Percentiles rank a stretch among this genome's conserved stretches.
These are phyloP conservation scores for Pseudozyma thailandica DNA, from an alignment of 1,284 basidiomycete genomes.

Conservation along the genomic window DNA sequence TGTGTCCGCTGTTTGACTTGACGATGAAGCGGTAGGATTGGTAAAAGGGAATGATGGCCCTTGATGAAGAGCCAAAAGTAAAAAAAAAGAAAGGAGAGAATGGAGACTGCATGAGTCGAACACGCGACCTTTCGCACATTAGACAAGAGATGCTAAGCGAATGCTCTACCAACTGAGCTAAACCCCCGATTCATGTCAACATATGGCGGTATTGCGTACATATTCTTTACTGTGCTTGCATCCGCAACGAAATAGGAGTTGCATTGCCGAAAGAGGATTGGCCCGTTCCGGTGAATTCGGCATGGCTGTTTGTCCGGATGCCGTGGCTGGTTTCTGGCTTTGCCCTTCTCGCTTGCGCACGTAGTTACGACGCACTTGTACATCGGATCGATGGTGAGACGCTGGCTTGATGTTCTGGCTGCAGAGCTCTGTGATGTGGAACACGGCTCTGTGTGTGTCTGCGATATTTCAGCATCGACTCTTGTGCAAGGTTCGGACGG, in stretches of 20 bases:
- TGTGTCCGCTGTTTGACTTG: neutral
- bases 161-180: constrained; percentile 61
- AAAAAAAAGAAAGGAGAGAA: constrained; percentile 8
- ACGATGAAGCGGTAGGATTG: neutral
- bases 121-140: constrained; percentile 55
- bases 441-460: no score
- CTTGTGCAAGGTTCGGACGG: no score
- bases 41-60: neutral
- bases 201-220: neutral
- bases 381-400: no score
- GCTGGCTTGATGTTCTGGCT: no score
- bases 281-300: constrained; percentile 25
- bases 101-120: constrained; percentile 60
- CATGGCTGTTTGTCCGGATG: no score
- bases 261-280: no score
- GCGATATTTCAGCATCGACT: no score
- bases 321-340: no score
- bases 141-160: constrained; percentile 56
- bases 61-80: neutral
- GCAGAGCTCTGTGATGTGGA: no score
- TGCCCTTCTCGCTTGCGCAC: no score
- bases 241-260: neutral
- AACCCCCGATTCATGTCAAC: constrained; percentile 19
- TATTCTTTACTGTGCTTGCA: neutral
- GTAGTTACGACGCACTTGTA: no score